Conservation (phyloP, 768 basidiomycete genomes). For the Termitomyces eurrhizus region DNA sequence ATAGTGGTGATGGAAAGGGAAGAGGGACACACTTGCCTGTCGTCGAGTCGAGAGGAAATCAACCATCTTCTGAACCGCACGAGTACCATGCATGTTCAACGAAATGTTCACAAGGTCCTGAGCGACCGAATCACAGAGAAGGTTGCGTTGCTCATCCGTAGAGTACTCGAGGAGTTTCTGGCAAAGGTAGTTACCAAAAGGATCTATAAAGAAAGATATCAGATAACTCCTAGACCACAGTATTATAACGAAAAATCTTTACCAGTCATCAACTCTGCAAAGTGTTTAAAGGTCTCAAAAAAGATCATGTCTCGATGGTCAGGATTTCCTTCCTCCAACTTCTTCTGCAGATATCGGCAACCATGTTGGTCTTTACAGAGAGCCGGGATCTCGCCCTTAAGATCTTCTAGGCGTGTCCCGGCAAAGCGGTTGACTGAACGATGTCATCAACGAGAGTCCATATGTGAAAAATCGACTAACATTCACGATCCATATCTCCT, state of each 20-base stretch:
- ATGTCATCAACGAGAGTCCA: conserved; percentile 6
- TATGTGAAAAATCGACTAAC: conserved; percentile 27
- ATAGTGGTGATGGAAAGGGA: conserved; percentile 37
- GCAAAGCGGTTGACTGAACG: conserved; percentile 89
- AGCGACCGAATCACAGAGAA: conserved; percentile 96
- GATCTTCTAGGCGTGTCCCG: conserved; percentile 91
- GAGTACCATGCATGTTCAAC: conserved; percentile 99
- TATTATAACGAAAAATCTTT: conserved; percentile 17
- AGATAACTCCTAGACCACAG: neutral
- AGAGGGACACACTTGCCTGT: conserved; percentile 60
- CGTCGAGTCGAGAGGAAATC: conserved; percentile 95
- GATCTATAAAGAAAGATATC: conserved; percentile 49
- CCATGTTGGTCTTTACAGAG: conserved; percentile 99
- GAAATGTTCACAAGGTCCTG: conserved; percentile 98
- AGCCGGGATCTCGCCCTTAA: conserved; percentile 90
- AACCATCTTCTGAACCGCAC: conserved; percentile 99
- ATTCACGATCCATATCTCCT: conserved; percentile 89
- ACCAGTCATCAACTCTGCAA: conserved; percentile 98
- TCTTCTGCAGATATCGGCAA: conserved; percentile 97
- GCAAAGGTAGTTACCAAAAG: conserved; percentile 98
- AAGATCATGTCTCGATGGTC: conserved; percentile 99
- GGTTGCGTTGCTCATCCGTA: conserved; percentile 94
- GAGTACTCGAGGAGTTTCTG: conserved; percentile 97
- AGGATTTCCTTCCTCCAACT: conserved; percentile 91
- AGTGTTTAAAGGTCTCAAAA: conserved; percentile 95